Conservation (phyloP, 306 rosid species). For the Pachyrhizus erosus region DNA sequence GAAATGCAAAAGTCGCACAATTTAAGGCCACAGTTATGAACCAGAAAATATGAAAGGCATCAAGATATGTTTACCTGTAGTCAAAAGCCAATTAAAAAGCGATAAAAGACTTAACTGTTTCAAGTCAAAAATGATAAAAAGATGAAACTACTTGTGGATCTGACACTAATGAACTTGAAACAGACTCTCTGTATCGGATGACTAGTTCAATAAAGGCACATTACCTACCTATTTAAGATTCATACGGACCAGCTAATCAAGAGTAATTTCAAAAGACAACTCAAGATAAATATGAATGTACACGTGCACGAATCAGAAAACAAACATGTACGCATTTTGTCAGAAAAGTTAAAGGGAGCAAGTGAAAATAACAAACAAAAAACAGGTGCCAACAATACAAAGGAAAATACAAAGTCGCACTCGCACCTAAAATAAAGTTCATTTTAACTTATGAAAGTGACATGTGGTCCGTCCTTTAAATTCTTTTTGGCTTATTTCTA, state of each 20-base stretch:
- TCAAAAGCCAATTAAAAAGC: not conserved
- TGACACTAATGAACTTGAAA: not conserved
- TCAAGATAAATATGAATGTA: not conserved
- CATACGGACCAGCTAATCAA: not conserved
- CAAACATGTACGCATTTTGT: not conserved
- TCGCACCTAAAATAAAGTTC: not conserved
- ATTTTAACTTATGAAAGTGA: not conserved
- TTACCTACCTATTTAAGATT: slow-evolving; percentile 7
- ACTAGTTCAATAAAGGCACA: slow-evolving; percentile 2
- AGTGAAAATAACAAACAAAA: not conserved
- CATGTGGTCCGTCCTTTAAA: not conserved
- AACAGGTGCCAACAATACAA: not conserved
- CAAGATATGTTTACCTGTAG: not conserved
- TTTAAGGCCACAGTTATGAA: not conserved
- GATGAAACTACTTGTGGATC: too few relatives aligned
- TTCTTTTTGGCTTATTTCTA: not conserved
- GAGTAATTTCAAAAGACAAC: slow-evolving; percentile 3
- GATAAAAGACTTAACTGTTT: too few relatives aligned
- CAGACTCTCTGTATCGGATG: not conserved
- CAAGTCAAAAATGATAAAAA: too few relatives aligned
- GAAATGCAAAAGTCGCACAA: not conserved
- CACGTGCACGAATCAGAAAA: not conserved
- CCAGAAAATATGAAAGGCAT: not conserved
- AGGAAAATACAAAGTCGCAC: not conserved
- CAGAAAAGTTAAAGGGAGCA: not conserved